A percentile compares a stretch with the other conserved stretches of the same genome.
Conservation (phyloP, 1,284 basidiomycete genomes). For the Ceratobasidium sp. region DNA sequence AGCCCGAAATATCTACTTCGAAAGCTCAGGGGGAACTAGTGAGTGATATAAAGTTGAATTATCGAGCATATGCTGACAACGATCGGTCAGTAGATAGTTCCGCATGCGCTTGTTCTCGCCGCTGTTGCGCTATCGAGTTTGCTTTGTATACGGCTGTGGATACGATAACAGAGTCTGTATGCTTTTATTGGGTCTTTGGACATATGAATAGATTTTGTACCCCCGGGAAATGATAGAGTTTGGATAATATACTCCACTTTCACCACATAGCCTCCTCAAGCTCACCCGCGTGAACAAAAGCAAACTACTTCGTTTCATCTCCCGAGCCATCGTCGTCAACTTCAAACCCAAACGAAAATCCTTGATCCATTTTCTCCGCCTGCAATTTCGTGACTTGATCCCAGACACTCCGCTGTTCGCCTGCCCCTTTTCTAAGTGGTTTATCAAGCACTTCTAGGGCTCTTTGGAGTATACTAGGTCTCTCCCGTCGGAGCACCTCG, state of each 20-base stretch:
- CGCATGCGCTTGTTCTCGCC: slow-evolving; percentile 1
- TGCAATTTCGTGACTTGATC: slow-evolving; percentile 37
- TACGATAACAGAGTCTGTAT: slow-evolving; percentile 13
- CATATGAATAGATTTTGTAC: neutral
- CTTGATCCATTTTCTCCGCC: neutral
- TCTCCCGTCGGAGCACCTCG: slow-evolving; percentile 43
- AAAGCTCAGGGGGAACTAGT: slow-evolving; percentile 34
- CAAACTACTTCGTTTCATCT: slow-evolving; percentile 11
- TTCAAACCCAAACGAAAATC: slow-evolving; percentile 49
- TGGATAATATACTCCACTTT: neutral
- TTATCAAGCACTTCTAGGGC: slow-evolving; percentile 41
- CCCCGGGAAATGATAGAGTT: neutral
- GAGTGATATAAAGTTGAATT: neutral
- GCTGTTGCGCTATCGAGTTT: slow-evolving; percentile 19
- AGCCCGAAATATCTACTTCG: slow-evolving; percentile 21
- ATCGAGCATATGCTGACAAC: slow-evolving; percentile 5
- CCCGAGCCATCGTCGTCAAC: slow-evolving; percentile 42
- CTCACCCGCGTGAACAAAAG: neutral
- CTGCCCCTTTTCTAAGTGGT: neutral
- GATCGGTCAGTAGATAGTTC: slow-evolving; percentile 29
- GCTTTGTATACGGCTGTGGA: slow-evolving; percentile 25
- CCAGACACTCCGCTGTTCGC: slow-evolving; percentile 42
- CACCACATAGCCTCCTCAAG: neutral
- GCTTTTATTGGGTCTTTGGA: slow-evolving; percentile 30
- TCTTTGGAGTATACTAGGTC: slow-evolving; percentile 36